These are phyloP conservation scores for Fusarium sp. DNA, from an alignment of 2,329 filamentous ascomycete genomes.

Conservation along the genomic window DNA sequence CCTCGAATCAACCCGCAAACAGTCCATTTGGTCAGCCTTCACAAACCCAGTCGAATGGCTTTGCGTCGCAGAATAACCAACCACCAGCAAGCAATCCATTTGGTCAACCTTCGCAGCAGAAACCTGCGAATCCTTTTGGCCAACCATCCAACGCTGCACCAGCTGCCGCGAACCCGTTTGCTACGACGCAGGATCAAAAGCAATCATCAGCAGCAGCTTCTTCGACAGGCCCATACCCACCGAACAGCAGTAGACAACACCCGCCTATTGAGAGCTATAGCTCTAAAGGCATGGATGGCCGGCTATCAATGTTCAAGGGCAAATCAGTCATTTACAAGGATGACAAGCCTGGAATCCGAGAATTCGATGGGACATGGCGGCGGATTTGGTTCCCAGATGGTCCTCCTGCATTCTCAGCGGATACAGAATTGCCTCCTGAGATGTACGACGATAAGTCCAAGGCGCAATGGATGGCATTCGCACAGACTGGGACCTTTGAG, in stretches of 20 bases:
- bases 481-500: conserved; percentile 74
- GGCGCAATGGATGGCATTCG: conserved; percentile 73
- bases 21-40: conserved; percentile 48
- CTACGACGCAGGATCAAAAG: conserved; percentile 20
- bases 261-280: conserved; percentile 59
- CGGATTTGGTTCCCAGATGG: conserved; percentile 82
- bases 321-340: conserved; percentile 70
- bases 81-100: conserved; percentile 41
- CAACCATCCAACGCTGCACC: conserved; percentile 38
- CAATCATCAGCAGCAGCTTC: conserved; percentile 12
- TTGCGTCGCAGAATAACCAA: conserved; percentile 40
- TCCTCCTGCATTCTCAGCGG: conserved; percentile 70
- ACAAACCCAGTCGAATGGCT: conserved; percentile 40
- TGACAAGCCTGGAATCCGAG: conserved; percentile 61
- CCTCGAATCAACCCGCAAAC: conserved; percentile 25
- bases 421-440: conserved; percentile 70
- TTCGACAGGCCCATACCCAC: conserved; percentile 56
- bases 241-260: conserved; percentile 58
- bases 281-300: conserved; percentile 55
- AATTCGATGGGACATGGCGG: conserved; percentile 66
- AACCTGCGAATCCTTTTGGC: conserved; percentile 41
- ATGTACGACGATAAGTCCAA: conserved; percentile 70
- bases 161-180: conserved; percentile 44
- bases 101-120: conserved; percentile 39
- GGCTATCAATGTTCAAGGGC: conserved; percentile 71